Percentiles rank a stretch among this genome's conserved stretches.
Evolutionary conservation across 1,284 basidiomycete species (phyloP).

Genomic region (Trametes polyzona): DNA sequence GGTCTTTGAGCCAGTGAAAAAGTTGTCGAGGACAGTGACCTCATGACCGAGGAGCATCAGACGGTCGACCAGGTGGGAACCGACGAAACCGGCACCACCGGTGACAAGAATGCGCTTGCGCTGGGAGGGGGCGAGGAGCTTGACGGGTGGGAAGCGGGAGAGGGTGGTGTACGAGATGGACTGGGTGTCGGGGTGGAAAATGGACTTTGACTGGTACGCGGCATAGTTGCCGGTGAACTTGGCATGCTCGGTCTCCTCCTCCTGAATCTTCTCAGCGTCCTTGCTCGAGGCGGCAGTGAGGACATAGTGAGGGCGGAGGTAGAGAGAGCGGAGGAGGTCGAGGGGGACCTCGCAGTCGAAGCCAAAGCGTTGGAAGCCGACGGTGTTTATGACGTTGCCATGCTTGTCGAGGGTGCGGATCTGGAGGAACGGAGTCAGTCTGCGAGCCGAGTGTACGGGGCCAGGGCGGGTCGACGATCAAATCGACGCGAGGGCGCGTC

Average conservation of each 20-base stretch:
- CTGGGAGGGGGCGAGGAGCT: slow-evolving; percentile 74
- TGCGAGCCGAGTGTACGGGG: slow-evolving; percentile 6
- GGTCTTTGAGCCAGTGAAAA: slow-evolving; percentile 96
- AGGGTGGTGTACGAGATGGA: slow-evolving; percentile 92
- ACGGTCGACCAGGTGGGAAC: slow-evolving; percentile 95
- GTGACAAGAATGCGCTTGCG: slow-evolving; percentile 94
- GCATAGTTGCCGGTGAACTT: slow-evolving; percentile 56
- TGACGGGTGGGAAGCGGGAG: slow-evolving; percentile 90
- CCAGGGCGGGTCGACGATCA: not conserved
- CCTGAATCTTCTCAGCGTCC: slow-evolving; percentile 36
- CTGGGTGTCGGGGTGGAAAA: slow-evolving; percentile 76
- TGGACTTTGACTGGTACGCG: slow-evolving; percentile 81
- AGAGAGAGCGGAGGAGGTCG: slow-evolving; percentile 81
- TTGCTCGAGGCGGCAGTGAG: slow-evolving; percentile 46
- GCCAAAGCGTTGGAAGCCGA: slow-evolving; percentile 84
- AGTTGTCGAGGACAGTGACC: slow-evolving; percentile 97
- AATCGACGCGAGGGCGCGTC: slow-evolving; percentile 5
- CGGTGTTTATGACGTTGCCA: slow-evolving; percentile 74
- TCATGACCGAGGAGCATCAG: slow-evolving; percentile 98
- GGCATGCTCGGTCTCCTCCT: slow-evolving; percentile 50
- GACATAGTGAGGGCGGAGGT: slow-evolving; percentile 83
- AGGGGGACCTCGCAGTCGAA: slow-evolving; percentile 86
- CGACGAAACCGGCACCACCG: slow-evolving; percentile 97
- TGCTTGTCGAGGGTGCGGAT: slow-evolving; percentile 71
- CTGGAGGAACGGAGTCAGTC: slow-evolving; percentile 37